phyloP scores from a whole-genome alignment of 1,284 basidiomycete genomes.

The Ganoderma lingzhi region DNA sequence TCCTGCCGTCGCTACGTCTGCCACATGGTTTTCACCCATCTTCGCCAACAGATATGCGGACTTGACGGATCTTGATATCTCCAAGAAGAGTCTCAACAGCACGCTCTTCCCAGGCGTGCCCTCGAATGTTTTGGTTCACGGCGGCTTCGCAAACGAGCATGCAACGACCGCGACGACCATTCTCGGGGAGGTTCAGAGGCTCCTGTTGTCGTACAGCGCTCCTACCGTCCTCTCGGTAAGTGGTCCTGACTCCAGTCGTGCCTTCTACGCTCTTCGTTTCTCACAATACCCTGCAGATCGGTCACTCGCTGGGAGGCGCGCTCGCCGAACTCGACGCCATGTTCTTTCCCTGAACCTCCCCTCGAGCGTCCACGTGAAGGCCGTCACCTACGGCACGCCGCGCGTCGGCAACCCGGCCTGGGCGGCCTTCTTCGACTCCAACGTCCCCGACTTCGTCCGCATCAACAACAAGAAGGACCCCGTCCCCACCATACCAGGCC shows the following conservation, averaged over 20 bases:
- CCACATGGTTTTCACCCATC: background rate
- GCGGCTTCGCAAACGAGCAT: conserved; percentile 58
- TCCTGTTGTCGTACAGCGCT: conserved; percentile 44
- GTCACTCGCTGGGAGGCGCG: conserved; percentile 51
- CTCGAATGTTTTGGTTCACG: conserved; percentile 49
- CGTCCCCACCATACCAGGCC: conserved; percentile 50
- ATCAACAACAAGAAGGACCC: conserved; percentile 48
- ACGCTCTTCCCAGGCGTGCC: conserved; percentile 58
- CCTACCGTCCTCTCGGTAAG: conserved; percentile 47
- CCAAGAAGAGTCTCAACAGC: conserved; percentile 42
- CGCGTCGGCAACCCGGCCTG: conserved; percentile 47
- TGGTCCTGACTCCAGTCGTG: background rate
- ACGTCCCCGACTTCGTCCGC: conserved; percentile 43
- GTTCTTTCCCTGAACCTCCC: conserved; percentile 47
- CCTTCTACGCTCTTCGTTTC: background rate
- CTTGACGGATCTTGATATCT: conserved; percentile 56
- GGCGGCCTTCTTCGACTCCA: conserved; percentile 43
- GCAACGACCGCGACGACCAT: conserved; percentile 48
- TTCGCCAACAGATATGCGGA: conserved; percentile 45
- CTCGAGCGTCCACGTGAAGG: conserved; percentile 42
- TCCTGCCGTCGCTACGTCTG: background rate
- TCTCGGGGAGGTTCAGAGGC: conserved; percentile 45
- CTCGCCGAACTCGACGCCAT: conserved; percentile 48
- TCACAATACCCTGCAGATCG: conserved; percentile 33
- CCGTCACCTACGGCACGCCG: conserved; percentile 50